These are phyloP conservation scores for Lachnellula willkommii DNA, from an alignment of 2,329 filamentous ascomycete genomes.

Conservation along the genomic window DNA sequence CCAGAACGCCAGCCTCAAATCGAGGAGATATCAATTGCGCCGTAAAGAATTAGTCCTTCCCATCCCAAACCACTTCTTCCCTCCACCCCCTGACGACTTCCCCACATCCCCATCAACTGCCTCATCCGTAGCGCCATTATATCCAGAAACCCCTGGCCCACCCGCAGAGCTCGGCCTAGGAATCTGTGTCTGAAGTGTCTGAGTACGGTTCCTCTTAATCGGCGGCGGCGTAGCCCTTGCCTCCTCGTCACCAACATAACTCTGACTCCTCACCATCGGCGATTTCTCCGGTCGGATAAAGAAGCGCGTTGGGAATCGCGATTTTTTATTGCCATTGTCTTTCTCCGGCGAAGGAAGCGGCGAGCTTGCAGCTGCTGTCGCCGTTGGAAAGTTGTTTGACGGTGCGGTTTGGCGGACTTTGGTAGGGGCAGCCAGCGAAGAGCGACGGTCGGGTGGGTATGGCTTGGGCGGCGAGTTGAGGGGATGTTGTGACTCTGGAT, in stretches of 20 bases:
- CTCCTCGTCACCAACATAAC: conserved; percentile 1
- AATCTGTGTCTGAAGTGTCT: background rate
- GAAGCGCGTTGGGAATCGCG: background rate
- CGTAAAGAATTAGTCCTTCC: background rate
- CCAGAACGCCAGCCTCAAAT: background rate
- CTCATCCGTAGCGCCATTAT: background rate
- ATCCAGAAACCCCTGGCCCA: background rate
- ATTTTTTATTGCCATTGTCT: background rate
- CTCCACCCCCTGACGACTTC: background rate
- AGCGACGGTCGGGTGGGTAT: conserved; percentile 25
- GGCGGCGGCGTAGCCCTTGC: conserved; percentile 28
- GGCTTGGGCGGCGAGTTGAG: conserved; percentile 8
- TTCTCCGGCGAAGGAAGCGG: conserved; percentile 3
- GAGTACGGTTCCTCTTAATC: conserved; percentile 17
- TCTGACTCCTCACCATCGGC: conserved; percentile 1
- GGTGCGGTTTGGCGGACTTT: conserved; percentile 19
- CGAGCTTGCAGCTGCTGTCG: background rate
- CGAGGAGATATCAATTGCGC: background rate
- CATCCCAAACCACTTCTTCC: conserved; percentile 10
- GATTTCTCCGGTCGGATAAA: background rate
- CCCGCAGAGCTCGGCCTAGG: conserved; percentile 19
- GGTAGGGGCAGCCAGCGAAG: conserved; percentile 22
- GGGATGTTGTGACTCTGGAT: conserved; percentile 13
- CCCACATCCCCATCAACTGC: background rate
- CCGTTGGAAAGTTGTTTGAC: background rate